Conservation (phyloP, 106 monocot genomes). For the Acanthochlamys bracteata region DNA sequence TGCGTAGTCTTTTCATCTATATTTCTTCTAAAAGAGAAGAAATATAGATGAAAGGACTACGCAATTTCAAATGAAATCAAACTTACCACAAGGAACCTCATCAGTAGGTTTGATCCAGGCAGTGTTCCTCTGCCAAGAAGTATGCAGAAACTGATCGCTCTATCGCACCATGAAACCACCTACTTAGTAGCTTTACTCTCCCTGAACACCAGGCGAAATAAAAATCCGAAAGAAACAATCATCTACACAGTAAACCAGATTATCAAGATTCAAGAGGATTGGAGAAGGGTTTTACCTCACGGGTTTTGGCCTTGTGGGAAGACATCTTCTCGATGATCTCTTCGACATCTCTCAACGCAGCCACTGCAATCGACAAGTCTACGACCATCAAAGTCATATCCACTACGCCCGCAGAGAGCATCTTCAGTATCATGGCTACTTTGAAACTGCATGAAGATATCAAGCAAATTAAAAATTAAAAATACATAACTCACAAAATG, state of each 20-base stretch:
- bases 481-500: not conserved
- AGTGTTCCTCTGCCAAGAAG: conserved; percentile 55
- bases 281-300: too few relatives aligned
- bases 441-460: not conserved
- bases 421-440: not conserved
- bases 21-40: not conserved
- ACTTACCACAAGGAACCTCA: conserved; percentile 46
- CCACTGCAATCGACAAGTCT: too few relatives aligned
- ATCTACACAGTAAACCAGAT: too few relatives aligned
- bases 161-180: conserved; percentile 72
- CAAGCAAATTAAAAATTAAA: not conserved
- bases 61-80: not conserved
- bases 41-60: not conserved
- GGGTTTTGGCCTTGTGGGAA: too few relatives aligned
- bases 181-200: conserved; percentile 61
- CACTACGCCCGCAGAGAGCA: not conserved
- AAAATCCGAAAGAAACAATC: too few relatives aligned
- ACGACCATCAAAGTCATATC: not conserved
- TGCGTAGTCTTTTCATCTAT: too few relatives aligned
- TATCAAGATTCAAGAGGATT: too few relatives aligned
- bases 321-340: too few relatives aligned
- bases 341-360: too few relatives aligned
- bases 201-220: conserved; percentile 10
- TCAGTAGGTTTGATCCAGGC: conserved; percentile 30
- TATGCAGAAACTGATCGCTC: conserved; percentile 54